phyloP scores from a whole-genome alignment of 2,329 filamentous ascomycete genomes.

The Verticillium tricorpus region DNA sequence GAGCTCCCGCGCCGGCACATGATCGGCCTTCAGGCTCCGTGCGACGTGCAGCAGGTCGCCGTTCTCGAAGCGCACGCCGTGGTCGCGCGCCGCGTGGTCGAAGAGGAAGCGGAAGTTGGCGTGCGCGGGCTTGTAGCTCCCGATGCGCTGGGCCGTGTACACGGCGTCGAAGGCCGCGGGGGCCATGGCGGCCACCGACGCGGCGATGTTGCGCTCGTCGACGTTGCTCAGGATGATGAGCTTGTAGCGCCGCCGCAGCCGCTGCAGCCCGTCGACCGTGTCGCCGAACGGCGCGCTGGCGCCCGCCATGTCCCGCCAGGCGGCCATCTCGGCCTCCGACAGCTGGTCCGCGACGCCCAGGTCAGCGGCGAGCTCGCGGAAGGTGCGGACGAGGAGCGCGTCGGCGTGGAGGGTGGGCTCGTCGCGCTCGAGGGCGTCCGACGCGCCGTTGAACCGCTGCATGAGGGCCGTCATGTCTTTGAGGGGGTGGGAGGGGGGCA shows the following conservation, averaged over 20 bases:
- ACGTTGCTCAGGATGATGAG: slow-evolving; percentile 59
- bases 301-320: slow-evolving; percentile 47
- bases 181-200: slow-evolving; percentile 32
- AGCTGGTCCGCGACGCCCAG: slow-evolving; percentile 31
- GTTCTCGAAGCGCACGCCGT: slow-evolving; percentile 45
- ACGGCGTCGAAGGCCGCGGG: slow-evolving; percentile 55
- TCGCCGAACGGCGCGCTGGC: slow-evolving; percentile 55
- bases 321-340: slow-evolving; percentile 19
- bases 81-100: slow-evolving; percentile 41
- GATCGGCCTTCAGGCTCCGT: slow-evolving; percentile 63
- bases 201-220: slow-evolving; percentile 33
- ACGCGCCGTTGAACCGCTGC: slow-evolving; percentile 36
- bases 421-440: slow-evolving; percentile 43
- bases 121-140: slow-evolving; percentile 64
- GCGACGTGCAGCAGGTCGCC: slow-evolving; percentile 62
- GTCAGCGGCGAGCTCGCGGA: slow-evolving; percentile 38
- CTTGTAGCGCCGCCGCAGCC: slow-evolving; percentile 47
- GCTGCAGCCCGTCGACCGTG: slow-evolving; percentile 46
- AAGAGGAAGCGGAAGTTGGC: slow-evolving; percentile 65
- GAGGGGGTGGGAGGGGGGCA: slow-evolving; percentile 31
- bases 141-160: slow-evolving; percentile 67
- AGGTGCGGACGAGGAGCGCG: slow-evolving; percentile 45
- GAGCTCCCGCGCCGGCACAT: slow-evolving; percentile 57
- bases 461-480: slow-evolving; percentile 32
- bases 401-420: slow-evolving; percentile 54